Conservation (phyloP, 768 basidiomycete genomes). For the Kwoniella mangroviensis region DNA sequence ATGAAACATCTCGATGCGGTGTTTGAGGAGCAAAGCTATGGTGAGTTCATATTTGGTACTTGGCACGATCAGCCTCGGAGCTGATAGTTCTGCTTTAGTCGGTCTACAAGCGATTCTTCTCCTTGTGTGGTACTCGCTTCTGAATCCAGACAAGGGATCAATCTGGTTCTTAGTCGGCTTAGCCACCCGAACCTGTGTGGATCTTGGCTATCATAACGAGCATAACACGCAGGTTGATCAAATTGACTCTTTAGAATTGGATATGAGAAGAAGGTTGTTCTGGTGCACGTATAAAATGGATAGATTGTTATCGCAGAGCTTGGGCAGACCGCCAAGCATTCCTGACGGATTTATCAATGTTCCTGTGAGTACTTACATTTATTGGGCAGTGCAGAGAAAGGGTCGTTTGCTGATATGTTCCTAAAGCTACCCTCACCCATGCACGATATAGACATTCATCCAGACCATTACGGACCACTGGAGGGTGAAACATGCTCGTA, state of each 20-base stretch:
- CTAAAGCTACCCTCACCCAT: constrained; percentile 48
- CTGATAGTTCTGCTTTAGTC: constrained; percentile 26
- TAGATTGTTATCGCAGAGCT: constrained; percentile 51
- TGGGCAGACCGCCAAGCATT: constrained; percentile 57
- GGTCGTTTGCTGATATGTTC: neutral
- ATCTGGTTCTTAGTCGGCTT: constrained; percentile 59
- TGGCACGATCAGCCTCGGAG: neutral
- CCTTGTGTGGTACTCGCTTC: constrained; percentile 57
- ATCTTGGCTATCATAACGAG: constrained; percentile 59
- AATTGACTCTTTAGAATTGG: constrained; percentile 51
- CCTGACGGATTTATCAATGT: constrained; percentile 58
- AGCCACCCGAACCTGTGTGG: constrained; percentile 56
- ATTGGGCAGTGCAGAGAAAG: neutral
- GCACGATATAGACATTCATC: constrained; percentile 53
- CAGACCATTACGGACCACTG: constrained; percentile 40
- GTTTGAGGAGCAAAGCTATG: constrained; percentile 55
- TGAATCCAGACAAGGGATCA: constrained; percentile 58
- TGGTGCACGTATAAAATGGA: constrained; percentile 58
- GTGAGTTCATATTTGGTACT: constrained; percentile 24
- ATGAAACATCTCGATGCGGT: constrained; percentile 58
- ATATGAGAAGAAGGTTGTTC: constrained; percentile 56
- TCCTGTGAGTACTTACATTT: constrained; percentile 40
- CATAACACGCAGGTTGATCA: constrained; percentile 44
- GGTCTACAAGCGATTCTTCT: constrained; percentile 58
- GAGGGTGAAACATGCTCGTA: constrained; percentile 50